Evolutionary conservation across 352 stramenopile genomes (phyloP), one percentile per base, ranked within the genome.

Genomic region (Elongisporangium prolatum): DNA sequence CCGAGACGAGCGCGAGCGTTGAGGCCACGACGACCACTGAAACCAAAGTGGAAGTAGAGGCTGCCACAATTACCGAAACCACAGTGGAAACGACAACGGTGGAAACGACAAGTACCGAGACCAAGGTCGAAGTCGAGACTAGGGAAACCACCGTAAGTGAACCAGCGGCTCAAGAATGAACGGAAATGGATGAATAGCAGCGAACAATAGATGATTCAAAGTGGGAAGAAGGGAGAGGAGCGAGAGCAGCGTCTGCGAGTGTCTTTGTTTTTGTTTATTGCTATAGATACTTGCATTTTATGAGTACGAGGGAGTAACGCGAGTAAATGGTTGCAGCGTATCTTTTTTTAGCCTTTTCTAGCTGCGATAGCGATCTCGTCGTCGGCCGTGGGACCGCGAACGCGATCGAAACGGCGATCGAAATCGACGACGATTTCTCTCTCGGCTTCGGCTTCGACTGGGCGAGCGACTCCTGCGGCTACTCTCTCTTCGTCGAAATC

Each of bases 131-230:
- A 40, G 28, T 13, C 28, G 28, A 40, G 28, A 40, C 5, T 9
- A 40, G 5, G 5, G 14, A 5, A 5, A 40, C 28, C 1, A 14
- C 28, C 28, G 8, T 9, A 9, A 40, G 28, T 40, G 28, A 40
- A 18, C 49, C 64, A 50, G 68, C 72, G 61, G 65, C 61, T 50
- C 61, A 71, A 65, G 65, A 65, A 60, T 75, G 64, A 75, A 69
- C 9, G 50, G 21, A n/a, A 28, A 25, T 21, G 50, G 50, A 54
- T 24, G 50, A 67, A 68, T 61, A 67, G 28, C 28, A 40, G 28
- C 65, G 70, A 59, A 73, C 65, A 75, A 75, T 75, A 75, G 68
- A 75, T 72, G 28, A 40, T 40, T 40, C 28, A 40, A 40, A 40
- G 28, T 40, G 28, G 28, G 28, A 40, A 40, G 28, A 40, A 40